These are phyloP conservation scores for Stachybotrys chartarum DNA, from an alignment of 2,329 filamentous ascomycete species.

Conservation along the genomic window DNA sequence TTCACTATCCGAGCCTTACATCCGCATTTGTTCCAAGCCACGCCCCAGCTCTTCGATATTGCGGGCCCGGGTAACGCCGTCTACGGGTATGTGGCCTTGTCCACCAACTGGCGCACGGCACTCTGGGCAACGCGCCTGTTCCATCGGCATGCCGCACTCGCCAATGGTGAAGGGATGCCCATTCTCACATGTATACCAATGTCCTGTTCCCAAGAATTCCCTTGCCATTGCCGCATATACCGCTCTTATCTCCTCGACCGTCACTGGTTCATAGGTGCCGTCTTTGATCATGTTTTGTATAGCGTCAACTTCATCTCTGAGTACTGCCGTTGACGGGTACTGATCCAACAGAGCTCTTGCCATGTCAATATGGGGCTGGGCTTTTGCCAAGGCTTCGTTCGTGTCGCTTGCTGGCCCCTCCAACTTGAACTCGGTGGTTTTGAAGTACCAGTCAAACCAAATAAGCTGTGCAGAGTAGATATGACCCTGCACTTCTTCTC, in stretches of 20 bases:
- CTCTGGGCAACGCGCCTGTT: slow-evolving; percentile 53
- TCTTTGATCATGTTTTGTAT: slow-evolving; percentile 37
- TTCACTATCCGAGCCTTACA: neutral
- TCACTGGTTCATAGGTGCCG: slow-evolving; percentile 41
- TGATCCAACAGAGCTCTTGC: slow-evolving; percentile 11
- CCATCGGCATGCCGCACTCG: slow-evolving; percentile 60
- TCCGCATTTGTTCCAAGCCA: neutral
- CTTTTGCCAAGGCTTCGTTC: neutral
- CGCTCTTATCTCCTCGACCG: slow-evolving; percentile 41
- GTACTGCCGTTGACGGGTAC: slow-evolving; percentile 17
- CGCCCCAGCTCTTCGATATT: slow-evolving; percentile 6
- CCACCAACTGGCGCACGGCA: slow-evolving; percentile 54
- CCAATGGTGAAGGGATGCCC: slow-evolving; percentile 57
- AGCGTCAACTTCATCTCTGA: slow-evolving; percentile 38
- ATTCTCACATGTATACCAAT: slow-evolving; percentile 55
- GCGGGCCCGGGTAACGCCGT: slow-evolving; percentile 43
- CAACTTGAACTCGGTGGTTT: neutral
- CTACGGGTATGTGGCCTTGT: slow-evolving; percentile 35
- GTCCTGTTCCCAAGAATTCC: slow-evolving; percentile 45
- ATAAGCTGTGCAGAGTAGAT: slow-evolving; percentile 42
- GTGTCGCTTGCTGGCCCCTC: neutral
- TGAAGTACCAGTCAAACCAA: slow-evolving; percentile 9
- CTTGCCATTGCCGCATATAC: slow-evolving; percentile 44
- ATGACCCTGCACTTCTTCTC: slow-evolving; percentile 41
- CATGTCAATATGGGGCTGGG: slow-evolving; percentile 8